Evolutionary conservation across 371 early-diverging fungal genomes (phyloP), one percentile per base, ranked within the genome.

Genomic region (Apophysomyces elegans): DNA sequence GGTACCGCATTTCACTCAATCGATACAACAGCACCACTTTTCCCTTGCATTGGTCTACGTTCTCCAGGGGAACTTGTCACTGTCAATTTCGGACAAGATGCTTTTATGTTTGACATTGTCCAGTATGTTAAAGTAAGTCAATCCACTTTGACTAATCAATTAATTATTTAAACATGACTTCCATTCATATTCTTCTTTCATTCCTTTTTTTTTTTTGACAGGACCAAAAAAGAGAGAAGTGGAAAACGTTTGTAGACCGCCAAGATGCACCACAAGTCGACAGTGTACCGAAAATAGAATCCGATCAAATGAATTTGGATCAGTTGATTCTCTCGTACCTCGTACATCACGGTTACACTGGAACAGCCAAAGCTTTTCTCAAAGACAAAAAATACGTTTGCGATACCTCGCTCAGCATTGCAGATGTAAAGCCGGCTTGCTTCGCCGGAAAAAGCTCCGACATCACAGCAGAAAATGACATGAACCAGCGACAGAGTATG

Each of bases 81-180:
- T 62, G 93, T 88, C 11, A 99, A 98, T 78, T 99, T 99, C 88
- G 99, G 99, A 1, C 86, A 75, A 44, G 69, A 89, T 39, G 81
- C 87, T 13, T 99, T 99, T 79, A 71, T 80, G 37, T 99, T 91
- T 77, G 95, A 95, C 72, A 96, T 98, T 71, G 87, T 81, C 7
- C 82, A 86, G 60, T 94, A 92, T 70, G 86, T 90, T 69, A 83
- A 84, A 73, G 90, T 86, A 79, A 56, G 41, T 7, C 9, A 5
- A 56, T 7, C 5, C 16, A 18, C 21, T 11, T 8, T 1, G 32
- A 26, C 32, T 26, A 26, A 21, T 4, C 41, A 8, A 41, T 41
- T 13, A 5, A 41, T 41, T 8, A 41, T 13, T 41, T 8, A 41
- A 13, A 41, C 41, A 41, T 41, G 41, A 5, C 32, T 26, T 26